Evolutionary conservation across 1,284 basidiomycete genomes (phyloP).

Genomic region (Ganoderma multipileum): DNA sequence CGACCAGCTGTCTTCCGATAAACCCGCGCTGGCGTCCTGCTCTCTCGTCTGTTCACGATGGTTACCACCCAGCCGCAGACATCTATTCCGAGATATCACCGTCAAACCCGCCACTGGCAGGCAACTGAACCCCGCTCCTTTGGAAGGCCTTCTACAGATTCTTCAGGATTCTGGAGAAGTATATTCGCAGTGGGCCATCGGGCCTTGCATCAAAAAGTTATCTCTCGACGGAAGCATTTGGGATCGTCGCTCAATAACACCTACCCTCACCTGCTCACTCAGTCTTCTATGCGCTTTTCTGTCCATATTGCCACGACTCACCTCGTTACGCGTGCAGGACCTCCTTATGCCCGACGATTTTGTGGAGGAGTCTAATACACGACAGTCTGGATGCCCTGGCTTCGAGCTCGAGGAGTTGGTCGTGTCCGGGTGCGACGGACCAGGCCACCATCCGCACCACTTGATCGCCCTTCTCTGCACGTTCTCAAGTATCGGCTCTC

Average conservation of each 20-base stretch:
- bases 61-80: background rate
- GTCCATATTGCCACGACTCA: background rate
- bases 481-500: too few species aligned
- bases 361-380: too few species aligned
- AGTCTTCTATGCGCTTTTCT: background rate
- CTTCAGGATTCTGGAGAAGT: background rate
- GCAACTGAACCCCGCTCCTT: background rate
- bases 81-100: background rate
- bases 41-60: background rate
- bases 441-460: too few species aligned
- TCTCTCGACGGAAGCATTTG: background rate
- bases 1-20: background rate
- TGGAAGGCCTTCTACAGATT: background rate
- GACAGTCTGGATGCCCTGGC: too few species aligned
- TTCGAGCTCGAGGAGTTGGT: too few species aligned
- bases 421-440: too few species aligned
- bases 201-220: background rate
- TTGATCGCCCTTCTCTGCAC: too few species aligned
- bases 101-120: background rate
- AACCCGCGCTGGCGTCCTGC: background rate
- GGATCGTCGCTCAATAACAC: background rate
- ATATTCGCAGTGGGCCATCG: background rate
- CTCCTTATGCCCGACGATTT: background rate
- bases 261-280: background rate
- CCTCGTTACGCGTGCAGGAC: background rate